Evolutionary conservation across 306 rosid species (phyloP).

Genomic region (Corylus heterophylla): DNA sequence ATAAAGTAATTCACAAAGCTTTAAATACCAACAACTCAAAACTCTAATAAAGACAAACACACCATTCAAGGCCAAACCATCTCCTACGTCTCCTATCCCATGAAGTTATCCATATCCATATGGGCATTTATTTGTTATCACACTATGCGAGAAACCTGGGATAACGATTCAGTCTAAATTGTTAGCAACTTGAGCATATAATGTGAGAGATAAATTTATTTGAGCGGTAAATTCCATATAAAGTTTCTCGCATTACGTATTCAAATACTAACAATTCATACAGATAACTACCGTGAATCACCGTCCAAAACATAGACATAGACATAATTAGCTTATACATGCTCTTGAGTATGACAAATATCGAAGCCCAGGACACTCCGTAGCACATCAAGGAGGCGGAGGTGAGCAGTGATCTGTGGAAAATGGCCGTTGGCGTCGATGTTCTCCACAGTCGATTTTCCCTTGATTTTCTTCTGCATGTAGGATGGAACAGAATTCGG

Average conservation of each 20-base stretch:
- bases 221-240: too few relatives aligned
- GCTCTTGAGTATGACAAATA: neutral
- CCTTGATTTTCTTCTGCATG: conserved; percentile 74
- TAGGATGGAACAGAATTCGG: conserved; percentile 60
- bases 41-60: neutral
- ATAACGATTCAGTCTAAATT: too few relatives aligned
- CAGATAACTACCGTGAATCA: too few relatives aligned
- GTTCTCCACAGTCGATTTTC: conserved; percentile 50
- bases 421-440: conserved; percentile 60
- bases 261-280: too few relatives aligned
- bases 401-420: conserved; percentile 78
- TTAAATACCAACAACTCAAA: neutral
- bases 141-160: too few relatives aligned
- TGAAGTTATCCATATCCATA: neutral
- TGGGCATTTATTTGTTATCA: neutral
- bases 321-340: too few relatives aligned
- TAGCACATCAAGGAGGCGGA: conserved; percentile 62
- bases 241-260: too few relatives aligned
- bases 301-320: too few relatives aligned
- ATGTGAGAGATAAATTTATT: too few relatives aligned
- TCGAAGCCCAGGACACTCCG: conserved; percentile 49
- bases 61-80: neutral
- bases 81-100: neutral
- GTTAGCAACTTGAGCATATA: too few relatives aligned
- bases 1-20: neutral